Percentiles rank a stretch among this genome's conserved stretches.
Evolutionary conservation across 1,284 basidiomycete genomes (phyloP).

Genomic region (Tranzscheliella williamsii): DNA sequence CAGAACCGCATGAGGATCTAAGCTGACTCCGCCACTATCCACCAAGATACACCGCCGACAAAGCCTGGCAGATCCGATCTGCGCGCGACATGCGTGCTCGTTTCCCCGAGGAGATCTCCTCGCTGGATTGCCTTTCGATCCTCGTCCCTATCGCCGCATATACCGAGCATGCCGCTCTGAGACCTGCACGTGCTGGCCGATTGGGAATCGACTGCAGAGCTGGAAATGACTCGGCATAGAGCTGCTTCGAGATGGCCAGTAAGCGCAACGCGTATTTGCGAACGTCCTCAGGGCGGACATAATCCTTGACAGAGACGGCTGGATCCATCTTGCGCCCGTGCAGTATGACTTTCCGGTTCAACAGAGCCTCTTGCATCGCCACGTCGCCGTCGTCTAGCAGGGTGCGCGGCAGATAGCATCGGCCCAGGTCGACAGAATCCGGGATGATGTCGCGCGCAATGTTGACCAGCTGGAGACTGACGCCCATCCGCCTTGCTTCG

Average conservation of each 20-base stretch:
- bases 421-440: constrained; percentile 34
- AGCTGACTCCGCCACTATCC: too few species aligned
- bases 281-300: constrained; percentile 14
- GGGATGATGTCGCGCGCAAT: constrained; percentile 50
- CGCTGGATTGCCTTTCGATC: constrained; percentile 20
- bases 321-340: not conserved
- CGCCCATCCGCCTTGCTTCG: constrained; percentile 52
- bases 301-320: not conserved
- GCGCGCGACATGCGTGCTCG: constrained; percentile 28
- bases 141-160: constrained; percentile 41
- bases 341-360: constrained; percentile 4
- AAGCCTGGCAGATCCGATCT: constrained; percentile 13
- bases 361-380: constrained; percentile 12
- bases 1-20: too few species aligned
- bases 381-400: constrained; percentile 17
- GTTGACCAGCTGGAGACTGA: constrained; percentile 53
- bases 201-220: constrained; percentile 37
- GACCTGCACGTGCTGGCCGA: constrained; percentile 35
- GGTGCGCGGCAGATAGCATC: constrained; percentile 44
- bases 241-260: constrained; percentile 24
- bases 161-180: constrained; percentile 48
- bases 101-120: constrained; percentile 13
- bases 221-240: constrained; percentile 35
- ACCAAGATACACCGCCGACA: constrained; percentile 31
- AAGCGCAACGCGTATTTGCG: constrained; percentile 30